Evolutionary conservation across 2,329 filamentous ascomycete genomes (phyloP).

Genomic region (Sarocladiaceae sp.): DNA sequence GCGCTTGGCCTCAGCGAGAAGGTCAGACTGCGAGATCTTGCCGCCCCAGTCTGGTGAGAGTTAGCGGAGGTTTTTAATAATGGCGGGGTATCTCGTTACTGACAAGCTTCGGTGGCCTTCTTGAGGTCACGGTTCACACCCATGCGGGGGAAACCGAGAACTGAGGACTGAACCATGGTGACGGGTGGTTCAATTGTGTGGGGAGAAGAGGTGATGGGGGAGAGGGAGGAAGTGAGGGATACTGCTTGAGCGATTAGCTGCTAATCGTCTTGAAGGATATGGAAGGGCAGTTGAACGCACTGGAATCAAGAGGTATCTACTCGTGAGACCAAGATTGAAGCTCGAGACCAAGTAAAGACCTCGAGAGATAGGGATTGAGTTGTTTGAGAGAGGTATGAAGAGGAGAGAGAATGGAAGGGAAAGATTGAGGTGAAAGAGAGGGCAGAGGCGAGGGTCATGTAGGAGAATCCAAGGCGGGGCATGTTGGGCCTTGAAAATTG

Average conservation of each 20-base stretch:
- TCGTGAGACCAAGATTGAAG: slow-evolving; percentile 1
- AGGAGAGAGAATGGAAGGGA: slow-evolving; percentile 3
- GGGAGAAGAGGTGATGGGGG: not conserved
- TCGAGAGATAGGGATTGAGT: not conserved
- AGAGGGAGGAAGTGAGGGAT: not conserved
- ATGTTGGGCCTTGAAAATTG: slow-evolving; percentile 8
- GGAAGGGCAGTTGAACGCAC: not conserved
- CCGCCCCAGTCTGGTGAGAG: slow-evolving; percentile 63
- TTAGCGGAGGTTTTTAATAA: slow-evolving; percentile 12
- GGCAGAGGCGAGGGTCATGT: slow-evolving; percentile 7
- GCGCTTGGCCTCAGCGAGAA: slow-evolving; percentile 92
- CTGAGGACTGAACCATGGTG: slow-evolving; percentile 61
- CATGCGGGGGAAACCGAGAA: slow-evolving; percentile 99
- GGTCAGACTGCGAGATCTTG: slow-evolving; percentile 87
- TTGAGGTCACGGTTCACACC: slow-evolving; percentile 98
- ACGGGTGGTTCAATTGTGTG: slow-evolving; percentile 9
- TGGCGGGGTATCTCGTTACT: slow-evolving; percentile 23
- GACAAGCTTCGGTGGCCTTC: slow-evolving; percentile 96
- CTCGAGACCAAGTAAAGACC: slow-evolving; percentile 1
- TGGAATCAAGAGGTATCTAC: slow-evolving; percentile 1
- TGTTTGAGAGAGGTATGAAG: slow-evolving; percentile 8
- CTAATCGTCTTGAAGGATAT: not conserved
- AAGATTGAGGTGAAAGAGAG: not conserved
- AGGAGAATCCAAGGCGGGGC: slow-evolving; percentile 4
- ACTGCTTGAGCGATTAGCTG: not conserved